phyloP scores from a whole-genome alignment of 2,329 filamentous ascomycete genomes.

The Aspergillus luchuensis region DNA sequence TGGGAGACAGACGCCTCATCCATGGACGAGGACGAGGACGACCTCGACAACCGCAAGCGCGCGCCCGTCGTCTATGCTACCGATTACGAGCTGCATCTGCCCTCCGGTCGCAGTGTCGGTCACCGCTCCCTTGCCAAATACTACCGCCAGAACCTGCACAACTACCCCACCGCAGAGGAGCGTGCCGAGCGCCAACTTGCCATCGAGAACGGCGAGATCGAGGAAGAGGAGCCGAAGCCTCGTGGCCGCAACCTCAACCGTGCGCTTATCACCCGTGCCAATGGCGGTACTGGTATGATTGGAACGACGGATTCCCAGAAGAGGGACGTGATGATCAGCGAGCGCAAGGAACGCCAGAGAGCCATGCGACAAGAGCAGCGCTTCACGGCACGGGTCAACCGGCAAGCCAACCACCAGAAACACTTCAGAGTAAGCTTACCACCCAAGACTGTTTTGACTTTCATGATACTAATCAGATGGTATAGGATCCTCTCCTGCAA shows the following conservation, averaged over 20 bases:
- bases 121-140: conserved; percentile 86
- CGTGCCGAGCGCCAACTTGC: conserved; percentile 66
- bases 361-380: conserved; percentile 63
- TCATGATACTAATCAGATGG: conserved; percentile 20
- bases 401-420: conserved; percentile 75
- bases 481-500: conserved; percentile 56
- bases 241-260: conserved; percentile 48
- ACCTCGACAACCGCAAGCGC: conserved; percentile 79
- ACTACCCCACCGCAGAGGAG: conserved; percentile 77
- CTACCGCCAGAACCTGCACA: conserved; percentile 88
- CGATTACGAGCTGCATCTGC: conserved; percentile 91
- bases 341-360: conserved; percentile 69
- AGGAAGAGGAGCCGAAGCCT: conserved; percentile 49
- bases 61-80: conserved; percentile 79
- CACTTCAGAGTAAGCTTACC: conserved; percentile 62
- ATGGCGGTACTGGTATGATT: conserved; percentile 74
- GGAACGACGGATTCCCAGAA: conserved; percentile 77
- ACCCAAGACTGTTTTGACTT: neutral
- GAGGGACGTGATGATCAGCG: conserved; percentile 64
- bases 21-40: conserved; percentile 78
- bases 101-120: conserved; percentile 83
- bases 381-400: conserved; percentile 71
- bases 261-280: conserved; percentile 65
- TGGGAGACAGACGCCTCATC: conserved; percentile 98
- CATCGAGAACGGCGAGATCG: conserved; percentile 53